Conservation (phyloP, 2,329 filamentous ascomycete genomes). For the Arachnomyces sp. region DNA sequence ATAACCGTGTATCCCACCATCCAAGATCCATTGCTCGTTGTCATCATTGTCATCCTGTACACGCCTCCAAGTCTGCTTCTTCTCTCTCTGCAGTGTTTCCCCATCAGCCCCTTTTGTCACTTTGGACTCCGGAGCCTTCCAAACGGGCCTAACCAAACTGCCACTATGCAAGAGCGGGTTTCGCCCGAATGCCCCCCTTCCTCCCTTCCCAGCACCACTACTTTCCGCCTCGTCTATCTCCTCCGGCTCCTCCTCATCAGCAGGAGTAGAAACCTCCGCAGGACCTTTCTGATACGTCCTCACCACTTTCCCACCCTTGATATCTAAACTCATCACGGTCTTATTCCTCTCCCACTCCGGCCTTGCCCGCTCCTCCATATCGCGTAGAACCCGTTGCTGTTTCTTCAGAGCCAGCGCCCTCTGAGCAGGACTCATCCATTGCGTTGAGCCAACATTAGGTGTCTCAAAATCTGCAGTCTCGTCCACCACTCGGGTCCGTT, state of each 20-base stretch:
- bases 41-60: conserved; percentile 41
- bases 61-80: conserved; percentile 37
- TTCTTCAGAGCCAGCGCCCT: conserved; percentile 73
- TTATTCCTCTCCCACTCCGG: conserved; percentile 85
- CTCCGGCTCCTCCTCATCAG: conserved; percentile 16
- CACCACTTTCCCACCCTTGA: conserved; percentile 69
- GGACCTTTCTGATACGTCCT: conserved; percentile 31
- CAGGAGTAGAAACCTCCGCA: conserved; percentile 13
- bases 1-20: conserved; percentile 35
- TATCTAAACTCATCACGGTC: conserved; percentile 76
- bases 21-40: conserved; percentile 41
- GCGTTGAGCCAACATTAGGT: conserved; percentile 52
- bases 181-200: conserved; percentile 31
- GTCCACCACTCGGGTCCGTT: conserved; percentile 74
- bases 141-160: conserved; percentile 37
- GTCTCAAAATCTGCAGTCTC: conserved; percentile 70
- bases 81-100: conserved; percentile 19
- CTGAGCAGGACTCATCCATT: conserved; percentile 80
- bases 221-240: conserved; percentile 24
- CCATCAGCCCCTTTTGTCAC: conserved; percentile 14
- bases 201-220: conserved; percentile 16
- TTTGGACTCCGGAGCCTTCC: conserved; percentile 30
- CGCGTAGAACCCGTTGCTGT: conserved; percentile 73
- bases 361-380: conserved; percentile 76
- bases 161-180: conserved; percentile 38